A percentile compares a stretch with the other conserved stretches of the same genome.
These are phyloP conservation scores for Leccinum angustisporum DNA, from an alignment of 1,284 basidiomycete species.

Conservation along the genomic window DNA sequence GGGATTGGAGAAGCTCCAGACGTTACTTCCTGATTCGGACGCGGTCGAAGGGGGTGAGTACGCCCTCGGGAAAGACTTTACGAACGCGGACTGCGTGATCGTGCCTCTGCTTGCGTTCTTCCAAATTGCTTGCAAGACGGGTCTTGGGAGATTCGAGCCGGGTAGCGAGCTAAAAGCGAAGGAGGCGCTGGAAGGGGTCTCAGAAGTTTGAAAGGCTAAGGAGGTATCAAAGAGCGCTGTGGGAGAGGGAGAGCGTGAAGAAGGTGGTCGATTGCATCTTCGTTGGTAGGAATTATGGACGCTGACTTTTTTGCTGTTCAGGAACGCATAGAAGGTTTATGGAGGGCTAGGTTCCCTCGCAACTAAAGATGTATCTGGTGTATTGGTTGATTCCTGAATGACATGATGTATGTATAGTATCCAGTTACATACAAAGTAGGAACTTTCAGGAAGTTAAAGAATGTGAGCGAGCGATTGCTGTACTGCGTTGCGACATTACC, in stretches of 20 bases:
- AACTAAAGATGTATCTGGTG: neutral
- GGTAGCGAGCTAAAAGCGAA: slow-evolving; percentile 42
- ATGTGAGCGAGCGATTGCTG: too few relatives aligned
- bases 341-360: neutral
- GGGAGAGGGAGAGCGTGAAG: neutral
- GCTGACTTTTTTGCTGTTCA: neutral
- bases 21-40: slow-evolving; percentile 27
- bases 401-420: too few relatives aligned
- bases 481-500: too few relatives aligned
- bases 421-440: too few relatives aligned
- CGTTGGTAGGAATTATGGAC: neutral
- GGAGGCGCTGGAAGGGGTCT: too few relatives aligned
- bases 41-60: slow-evolving; percentile 20
- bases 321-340: slow-evolving; percentile 1
- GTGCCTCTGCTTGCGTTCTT: slow-evolving; percentile 47
- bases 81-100: slow-evolving; percentile 55
- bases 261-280: neutral
- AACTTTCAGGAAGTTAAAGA: too few relatives aligned
- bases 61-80: slow-evolving; percentile 38
- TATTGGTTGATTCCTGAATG: too few relatives aligned
- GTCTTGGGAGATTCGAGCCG: slow-evolving; percentile 41
- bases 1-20: slow-evolving; percentile 34
- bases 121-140: slow-evolving; percentile 42
- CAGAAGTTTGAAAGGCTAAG: neutral
- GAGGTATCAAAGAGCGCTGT: neutral